Evolutionary conservation across 2,329 filamentous ascomycete genomes (phyloP).

Genomic region (Claviceps spartinae): DNA sequence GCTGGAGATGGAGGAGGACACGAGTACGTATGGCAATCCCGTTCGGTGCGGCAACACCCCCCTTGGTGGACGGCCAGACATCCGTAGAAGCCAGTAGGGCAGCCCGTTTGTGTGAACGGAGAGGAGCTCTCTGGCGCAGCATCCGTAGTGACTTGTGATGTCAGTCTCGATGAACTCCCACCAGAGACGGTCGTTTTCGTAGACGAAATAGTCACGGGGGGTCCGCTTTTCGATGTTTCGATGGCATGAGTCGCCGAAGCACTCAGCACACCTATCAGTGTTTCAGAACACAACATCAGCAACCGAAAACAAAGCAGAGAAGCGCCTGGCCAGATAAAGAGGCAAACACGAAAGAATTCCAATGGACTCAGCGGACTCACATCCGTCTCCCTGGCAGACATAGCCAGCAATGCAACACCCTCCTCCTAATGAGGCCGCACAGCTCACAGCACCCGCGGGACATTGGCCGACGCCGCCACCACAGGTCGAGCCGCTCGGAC

Average conservation of each 20-base stretch:
- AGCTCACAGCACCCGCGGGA: slow-evolving; percentile 47
- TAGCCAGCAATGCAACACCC: slow-evolving; percentile 67
- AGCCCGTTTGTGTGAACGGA: slow-evolving; percentile 32
- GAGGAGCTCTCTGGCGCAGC: slow-evolving; percentile 22
- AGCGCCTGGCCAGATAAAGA: background rate
- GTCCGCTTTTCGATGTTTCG: slow-evolving; percentile 8
- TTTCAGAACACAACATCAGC: background rate
- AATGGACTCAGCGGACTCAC: slow-evolving; percentile 30
- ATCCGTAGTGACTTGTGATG: slow-evolving; percentile 16
- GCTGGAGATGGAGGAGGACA: slow-evolving; percentile 46
- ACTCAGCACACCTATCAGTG: slow-evolving; percentile 18
- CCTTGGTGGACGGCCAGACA: slow-evolving; percentile 76
- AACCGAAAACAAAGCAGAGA: background rate
- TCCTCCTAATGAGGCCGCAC: slow-evolving; percentile 50
- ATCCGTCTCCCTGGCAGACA: slow-evolving; percentile 55
- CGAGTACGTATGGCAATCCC: slow-evolving; percentile 68
- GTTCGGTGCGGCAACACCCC: slow-evolving; percentile 73
- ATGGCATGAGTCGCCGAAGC: slow-evolving; percentile 17
- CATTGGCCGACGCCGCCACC: slow-evolving; percentile 50
- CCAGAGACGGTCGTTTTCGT: slow-evolving; percentile 21
- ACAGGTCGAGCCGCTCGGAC: slow-evolving; percentile 51
- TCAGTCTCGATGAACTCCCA: slow-evolving; percentile 21
- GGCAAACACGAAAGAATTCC: too few relatives aligned
- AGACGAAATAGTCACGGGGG: slow-evolving; percentile 22
- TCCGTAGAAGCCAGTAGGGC: slow-evolving; percentile 84